Base-by-base conservation (phyloP, 2,329 filamentous ascomycete genomes). In the Intubia oerlemansii region DNA sequence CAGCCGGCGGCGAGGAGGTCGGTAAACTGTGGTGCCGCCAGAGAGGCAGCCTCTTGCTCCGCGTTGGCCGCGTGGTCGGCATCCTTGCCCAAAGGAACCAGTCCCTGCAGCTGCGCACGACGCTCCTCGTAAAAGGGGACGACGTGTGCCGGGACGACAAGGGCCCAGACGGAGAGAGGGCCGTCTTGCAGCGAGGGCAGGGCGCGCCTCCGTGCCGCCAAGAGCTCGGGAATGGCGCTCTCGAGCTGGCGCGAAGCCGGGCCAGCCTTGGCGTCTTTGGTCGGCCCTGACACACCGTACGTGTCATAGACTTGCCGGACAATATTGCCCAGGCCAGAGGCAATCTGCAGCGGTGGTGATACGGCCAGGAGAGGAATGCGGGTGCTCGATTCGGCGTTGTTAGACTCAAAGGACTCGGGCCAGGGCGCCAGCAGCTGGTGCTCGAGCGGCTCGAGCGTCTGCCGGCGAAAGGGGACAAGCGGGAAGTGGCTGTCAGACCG, bases 171-270 rank as follows among this genome's bases (percentile, higher is more conserved):
- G 4, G 65, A 59, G 14, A 76, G 57, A 4, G 62, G 54, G 57
- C 41, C 12, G 39, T 31, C 15, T 22, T 24, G 9, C 37, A 25
- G 32, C 19, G 33, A 41, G 4, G 31, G 28, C 5, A 15, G 10
- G 10, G 17, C 18, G 12, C 18, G n/a, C 7, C 24, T 33, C 14
- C 38, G 33, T 1, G 34, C 34, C 1, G 31, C 23, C 15, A 39
- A 26, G 20, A 39, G 29, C 1, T 27, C 30, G 10, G 38, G 62
- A 3, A 85, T 69, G 5, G 62, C 56, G 12, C 44, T 45, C 44
- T 88, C 79, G 2, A 85, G 54, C 44, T 85, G 78, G 17, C 61
- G 57, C 1, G 76, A 82, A 4, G 78, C 77, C 10, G 74, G 69
- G 0, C 59, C 51, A 2, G 48, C 41, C 18, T 50, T 44, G 18